Evolutionary conservation across 2,329 filamentous ascomycete species (phyloP), one percentile per base, ranked within the genome.

Genomic region (Fusarium penzigii): DNA sequence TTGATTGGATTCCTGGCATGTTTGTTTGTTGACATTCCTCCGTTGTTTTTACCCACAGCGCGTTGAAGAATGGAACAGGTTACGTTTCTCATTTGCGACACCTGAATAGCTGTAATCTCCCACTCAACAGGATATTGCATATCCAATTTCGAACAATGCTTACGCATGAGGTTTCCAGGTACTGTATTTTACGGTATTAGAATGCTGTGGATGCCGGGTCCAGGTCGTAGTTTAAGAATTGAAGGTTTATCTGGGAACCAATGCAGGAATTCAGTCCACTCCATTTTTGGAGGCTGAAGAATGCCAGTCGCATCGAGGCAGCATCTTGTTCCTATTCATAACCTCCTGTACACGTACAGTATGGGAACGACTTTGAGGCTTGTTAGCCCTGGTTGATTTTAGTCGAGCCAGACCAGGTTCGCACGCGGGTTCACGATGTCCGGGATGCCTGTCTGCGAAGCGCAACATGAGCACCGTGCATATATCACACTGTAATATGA

Each of bases 21-120:
- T 52, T 55, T 58, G 55, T 65, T 65, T 65, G 52, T 65, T 65
- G 62, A 65, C 61, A 59, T 65, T 46, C 51, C 64, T 55, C 61
- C 45, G 62, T 65, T 65, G 53, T 62, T 65, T 49, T 65, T 65
- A 62, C 53, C 62, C 62, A 65, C 63, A 42, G 51, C 53, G 48
- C 46, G 50, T 48, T 44, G 47, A 50, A 44, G 46, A 48, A 46
- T 49, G 53, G 52, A 49, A 53, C 46, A 42, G 48, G 48, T 51
- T 63, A 53, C 48, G 61, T 62, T 63, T 65, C 55, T 62, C 47
- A 43, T 58, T 51, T 62, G 52, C 45, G 51, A 59, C 55, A 46
- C 44, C 47, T 49, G 29, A 42, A 45, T 49, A 53, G 54, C 62
- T 60, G 56, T 55, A 60, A 45, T 49, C 46, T 52, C 57, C 53